A percentile compares a stretch with the other conserved stretches of the same genome.
Conservation (phyloP, 2,329 filamentous ascomycete genomes). For the Arthrinium phaeospermum region DNA sequence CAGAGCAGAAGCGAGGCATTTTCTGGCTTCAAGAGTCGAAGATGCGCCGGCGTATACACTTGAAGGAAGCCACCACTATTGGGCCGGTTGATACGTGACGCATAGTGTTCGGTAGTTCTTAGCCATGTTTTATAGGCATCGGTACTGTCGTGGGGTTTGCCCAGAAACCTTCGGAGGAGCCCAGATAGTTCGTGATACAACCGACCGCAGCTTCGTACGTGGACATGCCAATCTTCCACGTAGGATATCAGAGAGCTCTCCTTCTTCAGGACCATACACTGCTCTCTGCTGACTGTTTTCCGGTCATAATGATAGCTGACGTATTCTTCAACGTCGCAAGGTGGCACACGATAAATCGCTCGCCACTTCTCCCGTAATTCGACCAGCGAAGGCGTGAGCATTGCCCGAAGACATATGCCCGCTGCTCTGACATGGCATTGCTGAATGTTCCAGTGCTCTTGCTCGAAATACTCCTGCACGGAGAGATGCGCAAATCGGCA, state of each 20-base stretch:
- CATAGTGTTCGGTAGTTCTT: too few species aligned
- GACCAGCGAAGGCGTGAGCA: not conserved
- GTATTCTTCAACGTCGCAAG: too few species aligned
- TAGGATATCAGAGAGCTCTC: not conserved
- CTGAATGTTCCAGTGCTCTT: not conserved
- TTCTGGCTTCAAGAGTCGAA: not conserved
- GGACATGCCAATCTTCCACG: not conserved
- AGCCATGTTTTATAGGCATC: not conserved
- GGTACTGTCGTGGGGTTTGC: not conserved
- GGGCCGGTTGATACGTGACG: too few species aligned
- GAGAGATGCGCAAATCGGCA: not conserved
- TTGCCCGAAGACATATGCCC: not conserved
- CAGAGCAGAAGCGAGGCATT: not conserved
- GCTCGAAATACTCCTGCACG: conserved; percentile 14
- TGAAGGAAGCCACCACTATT: too few species aligned
- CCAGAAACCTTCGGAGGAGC: not conserved
- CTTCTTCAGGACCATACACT: not conserved
- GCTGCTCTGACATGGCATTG: not conserved
- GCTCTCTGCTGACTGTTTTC: too few species aligned
- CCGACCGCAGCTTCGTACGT: not conserved
- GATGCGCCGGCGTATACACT: too few species aligned
- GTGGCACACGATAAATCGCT: not conserved
- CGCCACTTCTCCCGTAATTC: not conserved
- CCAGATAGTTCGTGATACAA: not conserved
- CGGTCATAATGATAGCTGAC: too few species aligned